phyloP scores from a whole-genome alignment of 495 filamentous ascomycete genomes.

The Rhizodiscina lignyota region DNA sequence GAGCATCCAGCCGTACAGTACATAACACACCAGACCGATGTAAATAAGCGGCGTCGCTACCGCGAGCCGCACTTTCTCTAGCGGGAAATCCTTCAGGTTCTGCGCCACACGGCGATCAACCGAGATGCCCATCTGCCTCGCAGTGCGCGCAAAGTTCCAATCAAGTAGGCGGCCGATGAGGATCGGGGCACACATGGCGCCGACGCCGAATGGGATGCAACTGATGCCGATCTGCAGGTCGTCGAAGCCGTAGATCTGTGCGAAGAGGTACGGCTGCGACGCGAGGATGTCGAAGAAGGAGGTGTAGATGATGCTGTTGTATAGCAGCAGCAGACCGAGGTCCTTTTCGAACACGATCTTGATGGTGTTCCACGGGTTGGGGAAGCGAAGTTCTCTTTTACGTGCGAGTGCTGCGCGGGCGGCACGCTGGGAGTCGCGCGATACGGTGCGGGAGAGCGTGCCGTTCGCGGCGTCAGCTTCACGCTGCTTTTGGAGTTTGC shows the following conservation, averaged over 20 bases:
- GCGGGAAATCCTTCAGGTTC: conserved; percentile 30
- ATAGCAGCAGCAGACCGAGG: conserved; percentile 38
- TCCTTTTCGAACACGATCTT: conserved; percentile 51
- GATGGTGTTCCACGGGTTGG: conserved; percentile 55
- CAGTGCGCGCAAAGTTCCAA: conserved; percentile 2
- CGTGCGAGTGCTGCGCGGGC: conserved; percentile 16
- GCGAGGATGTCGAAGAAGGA: conserved; percentile 39
- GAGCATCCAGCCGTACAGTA: conserved; percentile 26
- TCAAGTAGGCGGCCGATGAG: conserved; percentile 1
- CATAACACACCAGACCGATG: conserved; percentile 12
- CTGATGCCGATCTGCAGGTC: not conserved
- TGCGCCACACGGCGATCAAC: conserved; percentile 9
- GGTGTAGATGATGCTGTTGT: conserved; percentile 37
- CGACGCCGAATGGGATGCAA: conserved; percentile 2
- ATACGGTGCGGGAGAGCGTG: conserved; percentile 6
- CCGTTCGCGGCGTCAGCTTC: conserved; percentile 7
- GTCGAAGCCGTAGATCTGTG: conserved; percentile 2
- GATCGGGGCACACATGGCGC: not conserved
- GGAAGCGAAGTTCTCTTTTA: conserved; percentile 39
- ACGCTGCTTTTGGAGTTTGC: not conserved
- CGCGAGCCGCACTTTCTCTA: conserved; percentile 30
- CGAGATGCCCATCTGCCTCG: not conserved
- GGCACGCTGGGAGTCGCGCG: conserved; percentile 4
- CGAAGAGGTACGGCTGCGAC: conserved; percentile 34
- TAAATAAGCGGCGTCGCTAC: conserved; percentile 11